A percentile compares a stretch with the other conserved stretches of the same genome.
Conservation (phyloP, 441 rosid species). For the Jatropha podagrica region DNA sequence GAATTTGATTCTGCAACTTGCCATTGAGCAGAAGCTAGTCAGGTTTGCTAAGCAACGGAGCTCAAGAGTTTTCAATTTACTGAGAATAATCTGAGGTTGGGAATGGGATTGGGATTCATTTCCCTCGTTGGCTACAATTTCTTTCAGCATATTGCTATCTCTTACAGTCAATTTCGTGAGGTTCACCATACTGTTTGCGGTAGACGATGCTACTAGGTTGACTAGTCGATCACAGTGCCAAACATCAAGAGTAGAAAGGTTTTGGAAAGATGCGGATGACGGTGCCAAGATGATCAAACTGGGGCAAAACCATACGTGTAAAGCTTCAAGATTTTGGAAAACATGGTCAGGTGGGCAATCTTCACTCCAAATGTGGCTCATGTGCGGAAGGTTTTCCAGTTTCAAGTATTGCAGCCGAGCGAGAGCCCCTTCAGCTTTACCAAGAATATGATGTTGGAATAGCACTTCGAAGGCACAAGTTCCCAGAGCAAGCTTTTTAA, state of each 20-base stretch:
- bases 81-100: slow-evolving; percentile 10
- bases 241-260: slow-evolving; percentile 9
- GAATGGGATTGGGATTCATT: not conserved
- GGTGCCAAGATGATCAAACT: slow-evolving; percentile 13
- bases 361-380: slow-evolving; percentile 10
- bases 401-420: not conserved
- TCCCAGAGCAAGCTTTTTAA: slow-evolving; percentile 13
- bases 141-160: not conserved
- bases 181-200: slow-evolving; percentile 13
- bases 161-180: slow-evolving; percentile 14
- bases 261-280: slow-evolving; percentile 9
- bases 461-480: slow-evolving; percentile 12
- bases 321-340: not conserved
- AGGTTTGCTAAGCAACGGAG: slow-evolving; percentile 21
- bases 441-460: slow-evolving; percentile 9
- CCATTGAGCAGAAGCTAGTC: slow-evolving; percentile 22
- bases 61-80: not conserved
- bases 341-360: not conserved
- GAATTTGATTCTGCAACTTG: slow-evolving; percentile 17
- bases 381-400: not conserved
- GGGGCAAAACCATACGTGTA: not conserved
- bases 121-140: slow-evolving; percentile 14
- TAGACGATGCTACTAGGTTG: slow-evolving; percentile 15
- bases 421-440: not conserved
- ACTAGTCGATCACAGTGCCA: not conserved